Evolutionary conservation across 202 grass and related monocot species (phyloP), one percentile per base, ranked within the genome.

Genomic region (Saccharum hybrid): DNA sequence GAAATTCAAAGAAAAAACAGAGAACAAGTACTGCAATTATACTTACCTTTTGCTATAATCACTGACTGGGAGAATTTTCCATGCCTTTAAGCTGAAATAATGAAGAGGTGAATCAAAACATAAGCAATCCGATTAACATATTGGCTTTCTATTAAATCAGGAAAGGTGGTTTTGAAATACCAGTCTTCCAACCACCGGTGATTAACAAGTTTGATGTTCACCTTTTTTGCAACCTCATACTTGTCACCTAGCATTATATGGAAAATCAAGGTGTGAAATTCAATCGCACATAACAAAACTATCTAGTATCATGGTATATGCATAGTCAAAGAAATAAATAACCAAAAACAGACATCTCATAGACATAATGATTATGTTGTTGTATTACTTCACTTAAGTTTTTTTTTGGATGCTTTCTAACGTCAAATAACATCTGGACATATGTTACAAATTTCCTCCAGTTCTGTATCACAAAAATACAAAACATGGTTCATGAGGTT

Each of bases 151-250:
- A 65, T 63, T 80, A 41, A 81, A 21, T 57, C 45, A 67, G 19
- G 42, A 43, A 71, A 84, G 38, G 37, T 33, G 30, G 10, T 57
- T 75, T 72, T 26, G 52, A 48, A 84, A 38, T 92, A 97, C 94
- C 94, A 94, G 59, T 92, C 92, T 86, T 97, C 94, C 75, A 97
- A 86, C 94, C 94, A 97, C 16, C 46, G 66, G 63, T 94, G 90
- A 89, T 94, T 94, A 66, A 92, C 82, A 82, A 94, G 90, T 82
- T 94, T 97, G 81, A 97, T 89, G 42, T 85, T 79, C 85, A 92
- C 72, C 61, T 71, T 92, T 85, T 92, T 92, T 7, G 94, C 94
- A 85, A 94, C 83, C 36, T 91, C 94, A 5, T 92, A 94, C 71
- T 97, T 97, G 78, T 94, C 92, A 81, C 94, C 94, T 97, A 43